Evolutionary conservation across 129 eudicot species (phyloP), one percentile per base, ranked within the genome.

Genomic region (Lonicera japonica): DNA sequence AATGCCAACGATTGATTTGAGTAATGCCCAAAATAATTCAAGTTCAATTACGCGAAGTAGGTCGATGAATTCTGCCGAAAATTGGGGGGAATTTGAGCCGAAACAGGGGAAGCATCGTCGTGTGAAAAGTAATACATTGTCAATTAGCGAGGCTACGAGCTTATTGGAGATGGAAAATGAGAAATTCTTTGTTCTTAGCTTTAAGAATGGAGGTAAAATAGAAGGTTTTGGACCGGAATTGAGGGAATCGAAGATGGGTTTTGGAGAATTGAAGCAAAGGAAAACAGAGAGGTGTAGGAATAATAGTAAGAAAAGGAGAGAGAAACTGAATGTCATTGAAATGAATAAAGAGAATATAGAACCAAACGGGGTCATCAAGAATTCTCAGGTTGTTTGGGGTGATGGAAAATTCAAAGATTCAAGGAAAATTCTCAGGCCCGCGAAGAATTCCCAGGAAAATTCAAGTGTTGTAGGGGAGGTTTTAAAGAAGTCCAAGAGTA

Each of bases 101-200:
- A 56, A 67, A 48, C 73, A 67, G 71, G 75, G 69, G 70, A 74
- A 68, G 67, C 75, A 74, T 64, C 60, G 75, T 23, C 68, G 65
- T 34, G 76, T 63, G 14, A 72, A 69, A 65, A 70, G 71, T 54
- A 59, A 59, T 0, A 43, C 50, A 14, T 10, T 70, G 63, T 77
- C 77, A 0, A 75, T 80, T 47, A 48, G 73, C 7, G 79, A 79
- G 54, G 83, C 69, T 11, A 86, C 97, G 9, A 25, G 64, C 0
- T 86, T 40, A 38, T 51, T 73, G 8, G 95, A 90, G 91, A 67
- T 78, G 1, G 88, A 89, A 79, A 78, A 81, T 51, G 95, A 86
- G n/a, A 79, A 86, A 0, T 90, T 90, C 56, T 81, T 83, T 51
- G 72, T 86, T 69, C 86, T 86, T 53, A 90, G 91, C 82, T 89